Evolutionary conservation across 2,329 filamentous ascomycete species (phyloP), one percentile per base, ranked within the genome.

Genomic region (Davidsoniella neocaledoniae): DNA sequence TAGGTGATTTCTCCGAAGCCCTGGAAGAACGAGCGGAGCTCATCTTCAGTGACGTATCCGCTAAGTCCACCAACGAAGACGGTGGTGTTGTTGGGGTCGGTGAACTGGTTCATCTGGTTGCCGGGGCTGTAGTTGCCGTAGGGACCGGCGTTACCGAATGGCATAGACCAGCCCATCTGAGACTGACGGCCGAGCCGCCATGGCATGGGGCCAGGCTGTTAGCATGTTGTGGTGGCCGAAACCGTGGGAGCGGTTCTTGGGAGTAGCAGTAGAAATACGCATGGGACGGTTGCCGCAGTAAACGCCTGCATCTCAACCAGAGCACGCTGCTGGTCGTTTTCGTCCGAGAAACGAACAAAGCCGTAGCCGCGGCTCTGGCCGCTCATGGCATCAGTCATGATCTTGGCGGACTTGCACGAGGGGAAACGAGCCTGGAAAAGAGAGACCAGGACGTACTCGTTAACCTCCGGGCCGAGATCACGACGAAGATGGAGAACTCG

Each of bases 1-100:
- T 98, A 98, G 60, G 91, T 98, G 63, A 98, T 98, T 66, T 98
- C 91, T 54, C 91, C 91, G 56, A 98, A 98, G 59, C 91, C 91
- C 67, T 98, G 91, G 81, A 98, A 98, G 77, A 98, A 98, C 0
- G 88, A 95, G 55, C 91, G 86, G n/a, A 98, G 82, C 73, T 98
- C 91, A 61, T 98, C 91, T 71, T 98, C 91, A 44, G 91, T 98
- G 55, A 98, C 91, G 61, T 98, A 98, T 57, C 91, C 91, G 37
- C 88, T 95, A 4, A 98, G 79, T 49, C 91, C 91, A 57, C 91
- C 91, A 50, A 98, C 91, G 60, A 98, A 98, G 55, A 98, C 91
- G 17, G 91, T 98, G 16, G 91, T 98, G 71, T 98, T 98, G 77
- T 98, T 98, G 10, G 91, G 91, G 61, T 98, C 91, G 37, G 91